These are phyloP conservation scores for Talaromyces albobiverticillius DNA, from an alignment of 2,329 filamentous ascomycete species.

Conservation along the genomic window DNA sequence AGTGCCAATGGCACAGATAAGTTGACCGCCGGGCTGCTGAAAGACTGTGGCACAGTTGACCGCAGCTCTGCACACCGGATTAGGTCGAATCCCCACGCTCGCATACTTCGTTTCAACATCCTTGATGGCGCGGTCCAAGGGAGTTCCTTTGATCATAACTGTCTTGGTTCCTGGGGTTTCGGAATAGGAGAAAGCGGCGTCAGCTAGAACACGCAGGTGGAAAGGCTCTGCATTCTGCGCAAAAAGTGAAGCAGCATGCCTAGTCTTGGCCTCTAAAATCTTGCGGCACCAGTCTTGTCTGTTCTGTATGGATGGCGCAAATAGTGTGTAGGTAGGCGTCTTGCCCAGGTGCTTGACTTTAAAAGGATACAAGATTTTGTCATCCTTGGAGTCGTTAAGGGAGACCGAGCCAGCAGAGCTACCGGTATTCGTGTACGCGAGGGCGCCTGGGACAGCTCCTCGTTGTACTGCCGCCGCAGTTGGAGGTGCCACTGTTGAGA, in stretches of 20 bases:
- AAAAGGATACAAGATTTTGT: slow-evolving; percentile 89
- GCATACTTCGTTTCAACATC: slow-evolving; percentile 77
- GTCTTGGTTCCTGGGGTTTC: slow-evolving; percentile 59
- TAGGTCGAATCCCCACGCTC: slow-evolving; percentile 60
- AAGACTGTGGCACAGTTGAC: slow-evolving; percentile 96
- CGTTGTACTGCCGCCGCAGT: slow-evolving; percentile 43
- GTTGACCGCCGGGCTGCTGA: slow-evolving; percentile 71
- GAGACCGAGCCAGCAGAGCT: slow-evolving; percentile 53
- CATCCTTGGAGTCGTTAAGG: slow-evolving; percentile 62
- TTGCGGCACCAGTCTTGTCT: slow-evolving; percentile 88
- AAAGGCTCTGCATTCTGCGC: slow-evolving; percentile 96
- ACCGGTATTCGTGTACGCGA: slow-evolving; percentile 67
- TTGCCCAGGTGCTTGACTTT: slow-evolving; percentile 92
- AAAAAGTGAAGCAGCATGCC: slow-evolving; percentile 82
- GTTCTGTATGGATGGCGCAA: slow-evolving; percentile 71
- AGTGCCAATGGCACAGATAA: slow-evolving; percentile 90
- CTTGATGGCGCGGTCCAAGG: slow-evolving; percentile 82
- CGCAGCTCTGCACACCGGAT: slow-evolving; percentile 77
- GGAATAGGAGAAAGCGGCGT: slow-evolving; percentile 68
- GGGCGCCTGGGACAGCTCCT: slow-evolving; percentile 44
- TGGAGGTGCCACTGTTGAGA: slow-evolving; percentile 58
- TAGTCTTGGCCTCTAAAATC: slow-evolving; percentile 92
- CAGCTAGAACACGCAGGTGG: slow-evolving; percentile 83
- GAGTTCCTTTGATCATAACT: slow-evolving; percentile 84
- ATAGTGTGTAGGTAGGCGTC: slow-evolving; percentile 81